Evolutionary conservation across 306 rosid species (phyloP).

Genomic region (Cucumis melo): DNA sequence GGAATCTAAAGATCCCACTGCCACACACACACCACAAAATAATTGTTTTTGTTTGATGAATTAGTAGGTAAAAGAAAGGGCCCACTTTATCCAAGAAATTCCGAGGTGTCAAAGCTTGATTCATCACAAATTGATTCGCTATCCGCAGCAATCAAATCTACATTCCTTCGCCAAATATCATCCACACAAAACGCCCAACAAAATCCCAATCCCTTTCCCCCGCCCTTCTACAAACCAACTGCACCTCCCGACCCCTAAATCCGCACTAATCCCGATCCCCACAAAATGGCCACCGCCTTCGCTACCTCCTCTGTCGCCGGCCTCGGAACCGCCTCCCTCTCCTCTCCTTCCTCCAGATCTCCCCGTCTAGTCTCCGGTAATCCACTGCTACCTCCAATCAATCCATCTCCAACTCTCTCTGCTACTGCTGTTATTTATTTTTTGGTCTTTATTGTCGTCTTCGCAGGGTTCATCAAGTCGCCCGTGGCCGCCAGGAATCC

Average conservation of each 20-base stretch:
- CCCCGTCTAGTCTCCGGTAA: slow-evolving; percentile 44
- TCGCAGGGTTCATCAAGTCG: slow-evolving; percentile 49
- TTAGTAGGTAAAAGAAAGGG: neutral
- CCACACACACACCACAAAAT: neutral
- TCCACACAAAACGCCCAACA: neutral
- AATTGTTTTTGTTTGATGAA: neutral
- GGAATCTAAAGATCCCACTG: neutral
- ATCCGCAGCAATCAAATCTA: slow-evolving; percentile 27
- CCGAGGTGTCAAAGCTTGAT: slow-evolving; percentile 47
- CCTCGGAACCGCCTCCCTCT: slow-evolving; percentile 33
- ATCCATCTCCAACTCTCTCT: neutral
- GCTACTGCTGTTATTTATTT: neutral
- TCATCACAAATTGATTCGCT: slow-evolving; percentile 22
- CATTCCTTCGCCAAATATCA: slow-evolving; percentile 12
- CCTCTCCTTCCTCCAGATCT: slow-evolving; percentile 16
- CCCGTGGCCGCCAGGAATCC: slow-evolving; percentile 41
- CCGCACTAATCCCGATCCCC: neutral
- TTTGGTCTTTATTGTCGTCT: neutral
- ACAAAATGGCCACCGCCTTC: slow-evolving; percentile 47
- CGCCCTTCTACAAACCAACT: neutral
- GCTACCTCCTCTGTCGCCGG: slow-evolving; percentile 47
- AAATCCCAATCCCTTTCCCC: neutral
- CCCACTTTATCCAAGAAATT: slow-evolving; percentile 47
- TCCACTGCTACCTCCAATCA: too few relatives aligned
- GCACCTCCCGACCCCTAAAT: neutral